Percentiles rank a stretch among this genome's conserved stretches.
Evolutionary conservation across 1,284 basidiomycete species (phyloP).

Genomic region (Moesziomyces parantarcticus): DNA sequence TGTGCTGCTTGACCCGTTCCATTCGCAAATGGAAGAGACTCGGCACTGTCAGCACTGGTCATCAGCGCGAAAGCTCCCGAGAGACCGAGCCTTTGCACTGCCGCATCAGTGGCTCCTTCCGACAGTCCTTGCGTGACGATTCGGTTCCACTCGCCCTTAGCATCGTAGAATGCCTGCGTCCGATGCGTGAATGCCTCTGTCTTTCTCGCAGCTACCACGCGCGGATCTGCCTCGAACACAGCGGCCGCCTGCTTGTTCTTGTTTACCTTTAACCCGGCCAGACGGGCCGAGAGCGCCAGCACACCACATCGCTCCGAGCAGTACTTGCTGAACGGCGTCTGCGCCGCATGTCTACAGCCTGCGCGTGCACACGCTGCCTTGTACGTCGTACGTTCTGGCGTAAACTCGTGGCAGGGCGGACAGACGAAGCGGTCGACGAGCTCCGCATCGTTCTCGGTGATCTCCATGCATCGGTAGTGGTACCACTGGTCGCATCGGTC

Average conservation of each 20-base stretch:
- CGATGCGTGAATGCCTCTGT: slow-evolving; percentile 13
- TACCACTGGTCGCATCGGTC: slow-evolving; percentile 64
- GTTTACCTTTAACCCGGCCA: slow-evolving; percentile 17
- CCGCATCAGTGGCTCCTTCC: background rate
- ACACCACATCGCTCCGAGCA: slow-evolving; percentile 61
- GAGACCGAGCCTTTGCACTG: slow-evolving; percentile 1
- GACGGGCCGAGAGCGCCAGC: slow-evolving; percentile 22
- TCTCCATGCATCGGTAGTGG: slow-evolving; percentile 55
- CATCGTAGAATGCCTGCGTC: background rate
- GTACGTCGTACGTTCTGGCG: slow-evolving; percentile 50
- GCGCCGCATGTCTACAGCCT: slow-evolving; percentile 45
- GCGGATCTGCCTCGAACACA: slow-evolving; percentile 8
- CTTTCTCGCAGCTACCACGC: slow-evolving; percentile 20
- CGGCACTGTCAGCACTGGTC: background rate
- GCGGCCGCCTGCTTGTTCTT: slow-evolving; percentile 10
- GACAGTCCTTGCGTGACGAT: background rate
- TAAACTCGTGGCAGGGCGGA: slow-evolving; percentile 41
- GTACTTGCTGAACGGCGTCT: slow-evolving; percentile 51
- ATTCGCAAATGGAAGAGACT: background rate
- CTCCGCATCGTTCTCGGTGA: slow-evolving; percentile 48
- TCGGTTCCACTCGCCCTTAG: slow-evolving; percentile 3
- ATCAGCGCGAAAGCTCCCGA: slow-evolving; percentile 9
- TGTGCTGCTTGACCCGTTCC: background rate
- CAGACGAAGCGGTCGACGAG: slow-evolving; percentile 61
- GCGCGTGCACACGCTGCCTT: slow-evolving; percentile 41